Percentiles rank a stretch among this genome's conserved stretches.
Conservation (phyloP, 139 green algal genomes). For the Tetraselmis chui region DNA sequence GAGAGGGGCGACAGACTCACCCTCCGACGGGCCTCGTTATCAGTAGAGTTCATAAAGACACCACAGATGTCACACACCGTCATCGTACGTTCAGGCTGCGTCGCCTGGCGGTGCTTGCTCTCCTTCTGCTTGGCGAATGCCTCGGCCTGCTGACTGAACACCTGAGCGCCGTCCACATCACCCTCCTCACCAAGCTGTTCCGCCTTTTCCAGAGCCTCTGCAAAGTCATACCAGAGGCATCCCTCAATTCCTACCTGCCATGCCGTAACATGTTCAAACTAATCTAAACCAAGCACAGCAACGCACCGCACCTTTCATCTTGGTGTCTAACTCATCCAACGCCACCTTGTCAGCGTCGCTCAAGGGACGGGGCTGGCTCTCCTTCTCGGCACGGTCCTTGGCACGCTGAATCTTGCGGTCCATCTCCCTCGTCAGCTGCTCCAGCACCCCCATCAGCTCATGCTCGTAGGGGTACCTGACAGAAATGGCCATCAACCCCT, state of each 20-base stretch:
- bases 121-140: slow-evolving; percentile 53
- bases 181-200: slow-evolving; percentile 60
- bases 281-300: no score
- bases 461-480: slow-evolving; percentile 62
- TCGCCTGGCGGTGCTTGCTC: slow-evolving; percentile 43
- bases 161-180: slow-evolving; percentile 69
- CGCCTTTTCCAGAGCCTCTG: slow-evolving; percentile 46
- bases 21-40: slow-evolving; percentile 64
- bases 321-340: slow-evolving; percentile 52
- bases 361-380: slow-evolving; percentile 45
- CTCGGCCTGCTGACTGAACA: slow-evolving; percentile 52
- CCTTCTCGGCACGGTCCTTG: slow-evolving; percentile 64
- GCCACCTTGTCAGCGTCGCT: slow-evolving; percentile 42
- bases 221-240: slow-evolving; percentile 8
- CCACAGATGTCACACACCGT: slow-evolving; percentile 80
- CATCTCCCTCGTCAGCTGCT: slow-evolving; percentile 70
- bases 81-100: slow-evolving; percentile 58
- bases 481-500: not conserved
- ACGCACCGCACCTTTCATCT: slow-evolving; percentile 33
- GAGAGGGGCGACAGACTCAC: no score
- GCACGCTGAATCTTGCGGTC: slow-evolving; percentile 72
- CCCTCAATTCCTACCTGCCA: not conserved
- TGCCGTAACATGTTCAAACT: slow-evolving; percentile 1
- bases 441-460: slow-evolving; percentile 56
- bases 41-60: slow-evolving; percentile 78